Percentiles rank a stretch among this genome's conserved stretches.
Conservation (phyloP, 768 basidiomycete genomes). For the Hericium erinaceus region DNA sequence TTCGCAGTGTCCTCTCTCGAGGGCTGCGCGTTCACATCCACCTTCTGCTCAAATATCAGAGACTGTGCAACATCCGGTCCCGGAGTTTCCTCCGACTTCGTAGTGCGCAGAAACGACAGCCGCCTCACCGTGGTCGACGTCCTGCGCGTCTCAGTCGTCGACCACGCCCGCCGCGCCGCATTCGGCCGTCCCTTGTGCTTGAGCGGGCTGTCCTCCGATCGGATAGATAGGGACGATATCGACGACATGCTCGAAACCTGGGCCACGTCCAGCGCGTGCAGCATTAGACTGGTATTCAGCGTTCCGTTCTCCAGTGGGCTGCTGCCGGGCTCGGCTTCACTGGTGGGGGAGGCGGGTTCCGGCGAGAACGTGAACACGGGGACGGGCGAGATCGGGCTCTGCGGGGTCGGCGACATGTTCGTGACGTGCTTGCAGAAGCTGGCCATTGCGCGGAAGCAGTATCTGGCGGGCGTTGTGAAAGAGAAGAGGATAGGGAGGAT, state of each 20-base stretch:
- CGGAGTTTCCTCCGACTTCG: not conserved
- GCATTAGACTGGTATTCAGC: not conserved
- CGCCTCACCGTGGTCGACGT: not conserved
- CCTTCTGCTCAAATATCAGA: not conserved
- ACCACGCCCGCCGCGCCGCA: not conserved
- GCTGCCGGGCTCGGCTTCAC: not conserved
- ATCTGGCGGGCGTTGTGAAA: slow-evolving; percentile 73
- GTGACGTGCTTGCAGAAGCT: slow-evolving; percentile 61
- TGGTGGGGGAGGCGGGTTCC: not conserved
- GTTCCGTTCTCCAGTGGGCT: not conserved
- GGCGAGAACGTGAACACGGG: slow-evolving; percentile 13
- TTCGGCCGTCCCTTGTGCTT: not conserved
- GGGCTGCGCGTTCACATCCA: not conserved
- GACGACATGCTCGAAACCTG: not conserved
- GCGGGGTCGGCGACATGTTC: slow-evolving; percentile 25
- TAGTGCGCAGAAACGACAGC: not conserved
- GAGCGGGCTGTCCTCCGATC: not conserved
- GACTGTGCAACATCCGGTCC: no score
- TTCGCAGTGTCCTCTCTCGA: not conserved
- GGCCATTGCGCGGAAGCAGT: slow-evolving; percentile 71
- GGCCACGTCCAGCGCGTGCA: not conserved
- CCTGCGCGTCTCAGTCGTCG: not conserved
- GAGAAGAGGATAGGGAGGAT: slow-evolving; percentile 65
- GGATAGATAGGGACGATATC: not conserved
- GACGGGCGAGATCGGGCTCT: slow-evolving; percentile 1